Conservation (phyloP, 306 rosid genomes). For the Cucurbita ficifolia region DNA sequence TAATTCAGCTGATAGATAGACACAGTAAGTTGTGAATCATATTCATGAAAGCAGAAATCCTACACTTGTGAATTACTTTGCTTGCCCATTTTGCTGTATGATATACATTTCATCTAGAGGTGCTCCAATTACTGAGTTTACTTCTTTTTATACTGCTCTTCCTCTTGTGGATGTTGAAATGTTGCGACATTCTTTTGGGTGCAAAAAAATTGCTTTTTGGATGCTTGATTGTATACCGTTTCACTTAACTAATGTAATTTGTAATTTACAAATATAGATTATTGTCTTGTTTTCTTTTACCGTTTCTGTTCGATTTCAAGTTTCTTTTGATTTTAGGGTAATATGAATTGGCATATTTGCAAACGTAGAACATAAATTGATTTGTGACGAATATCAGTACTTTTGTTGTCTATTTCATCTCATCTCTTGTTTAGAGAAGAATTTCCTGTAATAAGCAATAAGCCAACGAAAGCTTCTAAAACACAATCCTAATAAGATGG, state of each 20-base stretch:
- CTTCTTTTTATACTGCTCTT: not conserved
- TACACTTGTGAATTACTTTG: slow-evolving; percentile 4
- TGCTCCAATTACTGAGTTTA: slow-evolving; percentile 9
- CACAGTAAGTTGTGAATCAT: slow-evolving; percentile 12
- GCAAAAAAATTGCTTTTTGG: not conserved
- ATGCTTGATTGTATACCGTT: not conserved
- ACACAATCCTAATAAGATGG: not conserved
- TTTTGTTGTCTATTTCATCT: not conserved
- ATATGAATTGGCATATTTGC: not conserved
- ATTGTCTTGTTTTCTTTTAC: not conserved
- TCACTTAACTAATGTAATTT: not conserved
- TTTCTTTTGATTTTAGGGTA: not conserved
- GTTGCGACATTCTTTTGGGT: not conserved
- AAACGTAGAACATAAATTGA: not conserved
- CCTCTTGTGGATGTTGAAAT: not conserved
- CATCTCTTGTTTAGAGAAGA: not conserved
- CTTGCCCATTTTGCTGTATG: slow-evolving; percentile 6
- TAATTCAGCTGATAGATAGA: slow-evolving; percentile 28
- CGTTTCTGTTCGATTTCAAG: not conserved
- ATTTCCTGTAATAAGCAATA: not conserved
- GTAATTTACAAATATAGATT: not conserved
- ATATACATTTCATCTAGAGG: slow-evolving; percentile 2
- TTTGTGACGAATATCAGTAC: not conserved
- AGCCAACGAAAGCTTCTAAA: not conserved
- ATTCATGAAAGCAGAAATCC: not conserved